A percentile compares a stretch with the other conserved stretches of the same genome.
These are phyloP conservation scores for Aspergillus sclerotioniger DNA, from an alignment of 495 filamentous ascomycete genomes.

Conservation along the genomic window DNA sequence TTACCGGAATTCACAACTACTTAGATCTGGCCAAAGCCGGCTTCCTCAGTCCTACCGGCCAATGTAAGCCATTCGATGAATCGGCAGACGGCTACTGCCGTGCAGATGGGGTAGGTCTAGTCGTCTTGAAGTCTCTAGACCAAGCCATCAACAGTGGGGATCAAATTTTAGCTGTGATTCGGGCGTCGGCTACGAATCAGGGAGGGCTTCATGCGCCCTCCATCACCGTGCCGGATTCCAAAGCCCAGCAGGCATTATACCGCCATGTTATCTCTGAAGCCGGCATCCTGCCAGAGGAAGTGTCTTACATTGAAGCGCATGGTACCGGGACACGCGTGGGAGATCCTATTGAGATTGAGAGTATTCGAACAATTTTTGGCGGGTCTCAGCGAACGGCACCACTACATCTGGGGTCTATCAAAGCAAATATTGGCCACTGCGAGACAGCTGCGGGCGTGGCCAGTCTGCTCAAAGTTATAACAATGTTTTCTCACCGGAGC, in stretches of 20 bases:
- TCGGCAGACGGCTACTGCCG: slow-evolving; percentile 68
- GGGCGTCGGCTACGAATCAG: slow-evolving; percentile 37
- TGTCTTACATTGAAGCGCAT: slow-evolving; percentile 25
- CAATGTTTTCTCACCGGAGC: slow-evolving; percentile 30
- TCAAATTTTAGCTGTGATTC: slow-evolving; percentile 58
- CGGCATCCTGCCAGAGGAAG: slow-evolving; percentile 13
- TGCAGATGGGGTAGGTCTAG: slow-evolving; percentile 58
- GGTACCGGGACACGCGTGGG: slow-evolving; percentile 38
- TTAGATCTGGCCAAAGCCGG: slow-evolving; percentile 23
- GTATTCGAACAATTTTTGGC: slow-evolving; percentile 35
- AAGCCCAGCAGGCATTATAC: slow-evolving; percentile 30
- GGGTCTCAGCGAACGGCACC: slow-evolving; percentile 16
- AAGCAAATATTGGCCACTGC: slow-evolving; percentile 44
- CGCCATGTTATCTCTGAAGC: slow-evolving; percentile 9
- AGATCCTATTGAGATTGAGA: slow-evolving; percentile 37
- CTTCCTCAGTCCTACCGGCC: slow-evolving; percentile 27
- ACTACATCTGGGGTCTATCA: slow-evolving; percentile 39
- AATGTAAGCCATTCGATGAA: slow-evolving; percentile 64
- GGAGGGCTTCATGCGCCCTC: neutral
- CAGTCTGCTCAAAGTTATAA: slow-evolving; percentile 33
- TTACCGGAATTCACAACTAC: slow-evolving; percentile 22
- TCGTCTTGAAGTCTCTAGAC: slow-evolving; percentile 61
- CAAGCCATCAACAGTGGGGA: slow-evolving; percentile 59
- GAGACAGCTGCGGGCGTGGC: slow-evolving; percentile 35
- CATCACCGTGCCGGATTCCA: slow-evolving; percentile 34